Evolutionary conservation across 2,329 filamentous ascomycete species (phyloP).

Genomic region (Hirsutella minnesotensis): DNA sequence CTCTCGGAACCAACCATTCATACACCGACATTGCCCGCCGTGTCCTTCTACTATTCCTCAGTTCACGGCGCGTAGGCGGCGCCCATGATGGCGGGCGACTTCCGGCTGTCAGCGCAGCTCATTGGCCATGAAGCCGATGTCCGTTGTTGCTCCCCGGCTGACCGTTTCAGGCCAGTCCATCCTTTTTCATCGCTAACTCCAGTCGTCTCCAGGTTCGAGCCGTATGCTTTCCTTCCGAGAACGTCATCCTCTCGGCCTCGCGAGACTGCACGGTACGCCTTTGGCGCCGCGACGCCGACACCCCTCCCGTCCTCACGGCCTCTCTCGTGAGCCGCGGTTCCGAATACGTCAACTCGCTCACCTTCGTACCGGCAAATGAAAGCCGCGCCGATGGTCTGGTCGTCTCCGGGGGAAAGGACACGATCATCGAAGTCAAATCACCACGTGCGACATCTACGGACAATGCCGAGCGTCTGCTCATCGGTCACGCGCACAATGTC

Average conservation of each 20-base stretch:
- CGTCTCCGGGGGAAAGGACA: constrained; percentile 80
- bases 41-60: too few relatives aligned
- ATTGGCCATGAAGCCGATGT: constrained; percentile 90
- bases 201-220: constrained; percentile 59
- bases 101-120: constrained; percentile 86
- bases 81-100: constrained; percentile 60
- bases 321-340: constrained; percentile 70
- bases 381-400: constrained; percentile 69
- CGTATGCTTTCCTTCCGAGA: constrained; percentile 63
- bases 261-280: constrained; percentile 81
- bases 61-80: not conserved
- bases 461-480: constrained; percentile 72
- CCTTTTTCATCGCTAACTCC: not conserved
- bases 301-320: constrained; percentile 62
- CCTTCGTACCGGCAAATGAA: constrained; percentile 59
- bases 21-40: too few relatives aligned
- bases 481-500: constrained; percentile 81
- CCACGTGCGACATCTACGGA: constrained; percentile 55
- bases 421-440: constrained; percentile 80
- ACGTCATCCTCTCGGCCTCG: constrained; percentile 71
- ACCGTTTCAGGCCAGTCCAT: not conserved
- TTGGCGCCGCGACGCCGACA: constrained; percentile 60
- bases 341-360: constrained; percentile 77
- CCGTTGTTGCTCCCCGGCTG: constrained; percentile 8
- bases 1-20: too few relatives aligned